phyloP scores from a whole-genome alignment of 2,329 filamentous ascomycete genomes.

The Xylariaceae sp. region DNA sequence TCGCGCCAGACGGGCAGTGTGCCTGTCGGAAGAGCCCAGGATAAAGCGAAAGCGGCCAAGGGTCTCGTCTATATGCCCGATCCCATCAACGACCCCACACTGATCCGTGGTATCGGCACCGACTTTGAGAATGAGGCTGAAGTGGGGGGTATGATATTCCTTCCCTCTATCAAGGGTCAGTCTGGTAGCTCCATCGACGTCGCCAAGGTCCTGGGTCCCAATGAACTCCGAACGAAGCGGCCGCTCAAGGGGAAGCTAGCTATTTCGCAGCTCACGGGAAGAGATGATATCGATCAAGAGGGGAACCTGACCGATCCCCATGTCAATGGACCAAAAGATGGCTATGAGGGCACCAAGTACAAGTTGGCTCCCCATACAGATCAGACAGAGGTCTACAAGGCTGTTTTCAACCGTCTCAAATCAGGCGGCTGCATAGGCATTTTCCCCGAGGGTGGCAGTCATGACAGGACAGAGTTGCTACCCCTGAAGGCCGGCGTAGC shows the following conservation, averaged over 20 bases:
- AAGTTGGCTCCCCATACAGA: constrained; percentile 91
- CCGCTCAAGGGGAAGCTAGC: constrained; percentile 75
- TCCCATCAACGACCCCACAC: constrained; percentile 75
- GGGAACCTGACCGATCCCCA: constrained; percentile 58
- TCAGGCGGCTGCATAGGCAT: constrained; percentile 89
- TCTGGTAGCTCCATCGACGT: constrained; percentile 80
- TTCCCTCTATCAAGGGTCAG: constrained; percentile 76
- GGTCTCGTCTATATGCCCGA: constrained; percentile 88
- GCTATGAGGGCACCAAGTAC: constrained; percentile 75
- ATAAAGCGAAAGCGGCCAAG: constrained; percentile 73
- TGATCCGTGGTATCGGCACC: constrained; percentile 75
- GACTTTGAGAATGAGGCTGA: constrained; percentile 76
- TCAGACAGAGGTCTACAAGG: constrained; percentile 88
- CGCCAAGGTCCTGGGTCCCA: constrained; percentile 70
- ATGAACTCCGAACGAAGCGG: constrained; percentile 82
- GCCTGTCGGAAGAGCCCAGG: constrained; percentile 88
- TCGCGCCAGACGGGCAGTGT: constrained; percentile 84
- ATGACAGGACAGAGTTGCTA: constrained; percentile 86
- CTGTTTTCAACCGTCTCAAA: constrained; percentile 80
- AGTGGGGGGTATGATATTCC: constrained; percentile 76
- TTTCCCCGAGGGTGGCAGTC: constrained; percentile 94
- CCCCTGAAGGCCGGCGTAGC: constrained; percentile 95
- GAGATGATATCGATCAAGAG: constrained; percentile 65
- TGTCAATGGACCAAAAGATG: constrained; percentile 50
- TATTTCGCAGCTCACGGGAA: constrained; percentile 75